Base-by-base conservation (phyloP, 139 green algal species). In the Zygnema circumcarinatum region DNA sequence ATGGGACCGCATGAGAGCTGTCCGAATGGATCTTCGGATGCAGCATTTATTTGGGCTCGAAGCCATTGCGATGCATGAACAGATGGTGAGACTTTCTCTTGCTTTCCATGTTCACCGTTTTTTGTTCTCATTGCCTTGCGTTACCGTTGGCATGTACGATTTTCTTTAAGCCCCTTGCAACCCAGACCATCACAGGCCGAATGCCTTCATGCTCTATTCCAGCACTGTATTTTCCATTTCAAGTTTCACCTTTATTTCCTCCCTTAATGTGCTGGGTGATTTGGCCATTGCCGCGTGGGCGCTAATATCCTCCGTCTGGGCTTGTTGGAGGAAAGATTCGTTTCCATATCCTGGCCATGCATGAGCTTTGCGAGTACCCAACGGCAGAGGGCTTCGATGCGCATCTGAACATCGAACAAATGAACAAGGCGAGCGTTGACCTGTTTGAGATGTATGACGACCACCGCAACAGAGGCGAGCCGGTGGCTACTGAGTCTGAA, bases 401-500 rank as follows among this genome's bases (percentile, higher is more conserved):
- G 16, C 94, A 97, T 79, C 91, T 97, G 25, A 97, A 97, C 87
- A 91, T 95, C 40, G 92, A 97, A 89, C 95, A 97, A 86, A 92
- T 96, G 83, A 96, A 95, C 89, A 97, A 96, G 88, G 92, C 88
- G 29, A 87, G 94, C 22, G 95, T 95, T 32, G 92, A 92, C 20
- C 90, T 97, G 38, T 90, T 87, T 16, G 87, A 93, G 38, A 94
- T 97, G 81, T 97, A 97, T 87, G 74, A 94, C 38, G 92, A 93
- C 54, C 86, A 87, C 29, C 79, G 52, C 0, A 21, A 1, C 1
- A 35, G n/a, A 32, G 42, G 83, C 1, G 0, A 0, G 79, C 31
- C 53, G 20, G 72, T 54, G 0, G 52, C 31, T 25, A 80, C 73
- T 38, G 93, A 96, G 79, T 67, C 88, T 11, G 95, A 97, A 90